Conservation (phyloP, 2,329 filamentous ascomycete genomes). For the Penicillium psychrosexuale region DNA sequence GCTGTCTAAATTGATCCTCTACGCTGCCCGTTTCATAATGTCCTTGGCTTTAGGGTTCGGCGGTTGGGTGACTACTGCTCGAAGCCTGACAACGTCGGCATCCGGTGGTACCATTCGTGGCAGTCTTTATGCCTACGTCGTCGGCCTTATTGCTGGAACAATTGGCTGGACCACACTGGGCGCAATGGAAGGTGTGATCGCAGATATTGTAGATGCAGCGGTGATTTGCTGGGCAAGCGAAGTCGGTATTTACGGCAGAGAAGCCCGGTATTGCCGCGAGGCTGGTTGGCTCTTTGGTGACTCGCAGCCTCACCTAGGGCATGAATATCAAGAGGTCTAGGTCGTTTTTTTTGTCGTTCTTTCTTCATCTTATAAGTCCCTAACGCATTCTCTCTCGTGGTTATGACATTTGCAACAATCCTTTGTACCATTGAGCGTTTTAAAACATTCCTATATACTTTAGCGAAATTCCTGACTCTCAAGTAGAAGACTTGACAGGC, state of each 20-base stretch:
- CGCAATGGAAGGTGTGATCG: slow-evolving; percentile 83
- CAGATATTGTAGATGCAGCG: slow-evolving; percentile 81
- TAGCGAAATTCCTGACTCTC: background rate
- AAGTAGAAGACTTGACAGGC: background rate
- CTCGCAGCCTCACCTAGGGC: slow-evolving; percentile 12
- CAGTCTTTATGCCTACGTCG: slow-evolving; percentile 90
- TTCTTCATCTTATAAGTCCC: background rate
- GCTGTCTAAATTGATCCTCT: slow-evolving; percentile 84
- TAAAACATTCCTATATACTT: background rate
- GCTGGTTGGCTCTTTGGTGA: slow-evolving; percentile 85
- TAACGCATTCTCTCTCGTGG: background rate
- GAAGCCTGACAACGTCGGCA: slow-evolving; percentile 65
- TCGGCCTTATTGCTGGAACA: slow-evolving; percentile 85
- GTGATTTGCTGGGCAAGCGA: slow-evolving; percentile 96
- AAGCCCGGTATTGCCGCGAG: slow-evolving; percentile 81
- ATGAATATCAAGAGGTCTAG: slow-evolving; percentile 20
- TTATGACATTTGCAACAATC: background rate
- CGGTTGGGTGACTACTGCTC: slow-evolving; percentile 92
- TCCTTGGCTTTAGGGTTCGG: slow-evolving; percentile 85
- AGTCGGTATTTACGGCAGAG: slow-evolving; percentile 59
- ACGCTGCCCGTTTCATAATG: slow-evolving; percentile 89
- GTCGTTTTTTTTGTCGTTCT: background rate
- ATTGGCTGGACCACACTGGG: slow-evolving; percentile 94
- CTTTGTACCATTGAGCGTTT: slow-evolving; percentile 2
- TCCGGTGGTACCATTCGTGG: slow-evolving; percentile 55